Percentiles rank a stretch among this genome's conserved stretches.
phyloP scores from a whole-genome alignment of 129 eudicot species.

The Tagetes erecta region DNA sequence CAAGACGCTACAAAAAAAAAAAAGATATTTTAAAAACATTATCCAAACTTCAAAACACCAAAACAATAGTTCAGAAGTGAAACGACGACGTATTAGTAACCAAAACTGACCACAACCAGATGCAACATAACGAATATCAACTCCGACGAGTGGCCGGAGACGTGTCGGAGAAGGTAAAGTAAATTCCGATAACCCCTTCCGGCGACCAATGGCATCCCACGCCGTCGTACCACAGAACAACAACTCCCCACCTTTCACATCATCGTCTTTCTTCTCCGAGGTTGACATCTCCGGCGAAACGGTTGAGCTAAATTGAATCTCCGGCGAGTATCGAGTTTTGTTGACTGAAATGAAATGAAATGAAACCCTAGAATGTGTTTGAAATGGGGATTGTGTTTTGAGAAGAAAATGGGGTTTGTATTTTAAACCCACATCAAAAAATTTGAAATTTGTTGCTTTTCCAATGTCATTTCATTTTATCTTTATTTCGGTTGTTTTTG shows the following conservation, averaged over 20 bases:
- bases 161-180: constrained; percentile 77
- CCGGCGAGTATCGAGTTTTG: too few species aligned
- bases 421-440: constrained; percentile 18
- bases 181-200: constrained; percentile 47
- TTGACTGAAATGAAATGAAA: too few species aligned
- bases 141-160: constrained; percentile 82
- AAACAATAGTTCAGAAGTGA: neutral
- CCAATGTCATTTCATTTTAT: constrained; percentile 4
- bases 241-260: constrained; percentile 71
- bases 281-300: constrained; percentile 34
- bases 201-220: constrained; percentile 77
- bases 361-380: too few species aligned
- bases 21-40: neutral
- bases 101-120: constrained; percentile 75
- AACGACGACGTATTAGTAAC: neutral
- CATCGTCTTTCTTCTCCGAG: constrained; percentile 42
- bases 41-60: neutral
- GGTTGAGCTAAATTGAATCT: constrained; percentile 28
- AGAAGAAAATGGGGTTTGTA: neutral
- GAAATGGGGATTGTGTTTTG: constrained; percentile 28
- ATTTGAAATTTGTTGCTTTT: constrained; percentile 22
- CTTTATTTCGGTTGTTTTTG: constrained; percentile 18
- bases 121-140: constrained; percentile 79
- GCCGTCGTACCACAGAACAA: constrained; percentile 77
- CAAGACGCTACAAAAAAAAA: constrained; percentile 57